phyloP scores from a whole-genome alignment of 768 basidiomycete species.

The Mycena metata region DNA sequence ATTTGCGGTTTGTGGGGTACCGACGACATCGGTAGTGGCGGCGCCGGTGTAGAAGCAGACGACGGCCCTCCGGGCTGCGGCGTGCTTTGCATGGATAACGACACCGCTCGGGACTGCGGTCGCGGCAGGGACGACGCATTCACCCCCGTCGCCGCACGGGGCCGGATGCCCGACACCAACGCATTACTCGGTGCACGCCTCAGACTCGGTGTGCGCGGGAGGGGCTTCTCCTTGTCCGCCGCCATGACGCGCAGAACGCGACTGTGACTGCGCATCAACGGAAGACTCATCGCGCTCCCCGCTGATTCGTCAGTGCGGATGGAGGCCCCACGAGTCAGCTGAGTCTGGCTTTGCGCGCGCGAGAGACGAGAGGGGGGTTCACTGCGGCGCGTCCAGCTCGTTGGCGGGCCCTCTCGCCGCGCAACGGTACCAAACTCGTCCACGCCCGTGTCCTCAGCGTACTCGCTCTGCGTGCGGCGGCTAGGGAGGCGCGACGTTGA shows the following conservation, averaged over 20 bases:
- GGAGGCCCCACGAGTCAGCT: slow-evolving; percentile 19
- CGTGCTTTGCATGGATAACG: slow-evolving; percentile 35
- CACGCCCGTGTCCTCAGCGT: slow-evolving; percentile 19
- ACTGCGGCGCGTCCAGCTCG: slow-evolving; percentile 33
- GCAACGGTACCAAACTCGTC: slow-evolving; percentile 32
- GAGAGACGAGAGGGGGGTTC: slow-evolving; percentile 29
- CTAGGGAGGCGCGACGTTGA: slow-evolving; percentile 15
- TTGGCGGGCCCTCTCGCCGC: slow-evolving; percentile 25
- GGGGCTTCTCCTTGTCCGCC: slow-evolving; percentile 36
- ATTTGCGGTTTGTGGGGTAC: slow-evolving; percentile 11
- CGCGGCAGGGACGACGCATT: not conserved
- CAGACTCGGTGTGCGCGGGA: slow-evolving; percentile 32
- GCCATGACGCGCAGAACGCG: slow-evolving; percentile 35
- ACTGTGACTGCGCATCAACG: slow-evolving; percentile 33
- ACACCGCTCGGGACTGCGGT: not conserved
- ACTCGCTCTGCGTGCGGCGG: slow-evolving; percentile 33
- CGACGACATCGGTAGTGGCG: not conserved
- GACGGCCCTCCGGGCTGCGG: slow-evolving; percentile 27
- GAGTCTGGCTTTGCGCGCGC: slow-evolving; percentile 25
- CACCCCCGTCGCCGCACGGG: slow-evolving; percentile 31
- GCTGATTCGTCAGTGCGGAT: slow-evolving; percentile 27
- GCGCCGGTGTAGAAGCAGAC: not conserved
- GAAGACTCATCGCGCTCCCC: slow-evolving; percentile 27
- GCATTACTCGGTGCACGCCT: slow-evolving; percentile 18
- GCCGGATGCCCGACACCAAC: slow-evolving; percentile 10